A percentile compares a stretch with the other conserved stretches of the same genome.
Evolutionary conservation across 805 yeast genomes (phyloP).

Genomic region (Debaryomyces castellii): DNA sequence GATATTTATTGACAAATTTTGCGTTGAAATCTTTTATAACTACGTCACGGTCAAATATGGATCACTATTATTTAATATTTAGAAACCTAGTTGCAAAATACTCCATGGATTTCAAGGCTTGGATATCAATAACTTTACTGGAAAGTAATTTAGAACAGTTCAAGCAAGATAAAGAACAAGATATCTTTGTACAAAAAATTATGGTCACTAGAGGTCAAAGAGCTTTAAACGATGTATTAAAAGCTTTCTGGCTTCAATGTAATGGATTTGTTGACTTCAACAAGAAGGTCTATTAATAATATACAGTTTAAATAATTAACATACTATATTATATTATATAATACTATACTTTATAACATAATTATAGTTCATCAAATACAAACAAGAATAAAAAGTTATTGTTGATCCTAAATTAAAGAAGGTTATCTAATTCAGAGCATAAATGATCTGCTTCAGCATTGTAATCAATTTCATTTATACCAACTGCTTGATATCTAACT

Average conservation of each 20-base stretch:
- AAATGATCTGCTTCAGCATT: slow-evolving; percentile 60
- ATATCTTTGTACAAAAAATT: slow-evolving; percentile 50
- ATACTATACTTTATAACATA: background rate
- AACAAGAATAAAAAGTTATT: background rate
- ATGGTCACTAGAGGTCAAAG: slow-evolving; percentile 66
- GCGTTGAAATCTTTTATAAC: slow-evolving; percentile 35
- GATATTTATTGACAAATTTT: slow-evolving; percentile 24
- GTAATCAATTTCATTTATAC: slow-evolving; percentile 53
- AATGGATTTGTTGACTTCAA: slow-evolving; percentile 53
- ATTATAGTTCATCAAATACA: background rate
- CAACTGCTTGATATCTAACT: slow-evolving; percentile 69
- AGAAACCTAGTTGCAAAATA: slow-evolving; percentile 47
- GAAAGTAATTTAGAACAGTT: slow-evolving; percentile 13
- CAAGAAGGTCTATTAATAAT: slow-evolving; percentile 2
- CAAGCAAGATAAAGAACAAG: slow-evolving; percentile 30
- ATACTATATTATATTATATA: background rate
- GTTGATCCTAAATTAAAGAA: slow-evolving; percentile 6
- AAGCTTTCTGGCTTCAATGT: slow-evolving; percentile 62
- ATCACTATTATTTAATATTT: slow-evolving; percentile 52
- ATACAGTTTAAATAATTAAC: background rate
- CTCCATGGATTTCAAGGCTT: slow-evolving; percentile 46
- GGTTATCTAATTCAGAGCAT: slow-evolving; percentile 42
- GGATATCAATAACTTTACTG: slow-evolving; percentile 31
- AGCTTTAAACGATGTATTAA: slow-evolving; percentile 55
- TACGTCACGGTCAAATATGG: slow-evolving; percentile 59